Evolutionary conservation across 768 basidiomycete species (phyloP).

Genomic region (Gymnopilus junonius): DNA sequence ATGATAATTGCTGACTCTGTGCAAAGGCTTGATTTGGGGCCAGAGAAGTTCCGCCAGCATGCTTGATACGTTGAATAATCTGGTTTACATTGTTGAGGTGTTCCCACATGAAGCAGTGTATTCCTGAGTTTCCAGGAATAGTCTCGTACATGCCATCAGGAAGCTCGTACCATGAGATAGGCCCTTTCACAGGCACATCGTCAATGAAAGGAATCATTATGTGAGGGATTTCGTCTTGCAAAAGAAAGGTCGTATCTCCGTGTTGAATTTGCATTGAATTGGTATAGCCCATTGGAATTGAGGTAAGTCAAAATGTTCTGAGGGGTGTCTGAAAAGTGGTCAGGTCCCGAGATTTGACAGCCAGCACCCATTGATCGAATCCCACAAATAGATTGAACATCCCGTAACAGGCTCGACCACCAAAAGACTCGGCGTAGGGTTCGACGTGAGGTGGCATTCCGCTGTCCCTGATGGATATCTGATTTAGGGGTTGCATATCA

Average conservation of each 20-base stretch:
- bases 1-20: conserved; percentile 15
- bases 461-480: conserved; percentile 3
- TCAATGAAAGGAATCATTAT: conserved; percentile 37
- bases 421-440: too few species aligned
- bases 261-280: conserved; percentile 30
- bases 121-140: conserved; percentile 28
- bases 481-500: conserved; percentile 23
- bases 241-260: conserved; percentile 3
- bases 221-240: conserved; percentile 8
- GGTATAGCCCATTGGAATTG: conserved; percentile 43
- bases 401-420: too few species aligned
- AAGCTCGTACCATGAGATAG: conserved; percentile 28
- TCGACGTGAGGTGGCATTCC: too few species aligned
- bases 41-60: conserved; percentile 36
- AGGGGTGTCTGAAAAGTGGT: too few species aligned
- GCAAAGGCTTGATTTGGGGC: conserved; percentile 26
- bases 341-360: too few species aligned
- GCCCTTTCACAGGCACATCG: conserved; percentile 27
- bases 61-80: conserved; percentile 39
- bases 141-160: conserved; percentile 22
- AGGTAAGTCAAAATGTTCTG: too few species aligned
- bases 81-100: conserved; percentile 39
- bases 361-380: too few species aligned
- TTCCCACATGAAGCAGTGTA: conserved; percentile 42
- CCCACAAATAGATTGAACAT: too few species aligned